These are phyloP conservation scores for Mrakia hoshinonis DNA, from an alignment of 768 basidiomycete genomes.

Conservation along the genomic window DNA sequence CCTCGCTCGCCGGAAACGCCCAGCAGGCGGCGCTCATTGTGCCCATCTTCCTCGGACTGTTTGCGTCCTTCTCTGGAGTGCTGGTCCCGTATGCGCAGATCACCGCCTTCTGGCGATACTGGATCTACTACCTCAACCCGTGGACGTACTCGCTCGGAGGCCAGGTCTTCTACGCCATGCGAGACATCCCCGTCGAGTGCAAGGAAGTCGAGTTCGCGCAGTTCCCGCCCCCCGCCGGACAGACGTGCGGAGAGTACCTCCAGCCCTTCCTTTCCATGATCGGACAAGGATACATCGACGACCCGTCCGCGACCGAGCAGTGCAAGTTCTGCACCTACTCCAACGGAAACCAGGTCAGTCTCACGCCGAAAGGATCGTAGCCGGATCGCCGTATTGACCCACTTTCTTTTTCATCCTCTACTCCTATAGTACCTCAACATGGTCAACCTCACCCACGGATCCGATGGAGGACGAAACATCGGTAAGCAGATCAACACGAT, in stretches of 20 bases:
- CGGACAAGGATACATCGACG: slow-evolving; percentile 63
- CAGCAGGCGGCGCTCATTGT: slow-evolving; percentile 26
- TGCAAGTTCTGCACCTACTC: slow-evolving; percentile 58
- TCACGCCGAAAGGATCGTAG: neutral
- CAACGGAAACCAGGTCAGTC: slow-evolving; percentile 13
- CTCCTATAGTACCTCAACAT: neutral
- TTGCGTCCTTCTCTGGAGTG: slow-evolving; percentile 31
- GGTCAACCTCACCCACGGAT: slow-evolving; percentile 7
- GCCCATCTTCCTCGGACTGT: slow-evolving; percentile 29
- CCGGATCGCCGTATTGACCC: neutral
- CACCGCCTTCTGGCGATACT: slow-evolving; percentile 30
- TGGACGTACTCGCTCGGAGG: slow-evolving; percentile 39
- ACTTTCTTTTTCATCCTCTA: neutral
- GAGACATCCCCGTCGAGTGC: slow-evolving; percentile 38
- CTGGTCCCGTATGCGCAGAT: slow-evolving; percentile 28
- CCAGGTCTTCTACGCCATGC: slow-evolving; percentile 34
- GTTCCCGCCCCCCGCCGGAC: slow-evolving; percentile 63
- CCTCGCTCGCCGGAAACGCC: slow-evolving; percentile 15
- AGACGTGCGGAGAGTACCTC: slow-evolving; percentile 66
- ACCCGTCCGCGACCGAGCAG: slow-evolving; percentile 51
- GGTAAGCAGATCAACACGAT: too few relatives aligned
- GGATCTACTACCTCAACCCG: slow-evolving; percentile 33
- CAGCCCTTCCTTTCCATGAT: slow-evolving; percentile 51
- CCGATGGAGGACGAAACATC: slow-evolving; percentile 23
- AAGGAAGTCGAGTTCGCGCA: slow-evolving; percentile 34